A percentile compares a stretch with the other conserved stretches of the same genome.
These are phyloP conservation scores for Aspergillus cavernicola DNA, from an alignment of 495 filamentous ascomycete genomes.

Conservation along the genomic window DNA sequence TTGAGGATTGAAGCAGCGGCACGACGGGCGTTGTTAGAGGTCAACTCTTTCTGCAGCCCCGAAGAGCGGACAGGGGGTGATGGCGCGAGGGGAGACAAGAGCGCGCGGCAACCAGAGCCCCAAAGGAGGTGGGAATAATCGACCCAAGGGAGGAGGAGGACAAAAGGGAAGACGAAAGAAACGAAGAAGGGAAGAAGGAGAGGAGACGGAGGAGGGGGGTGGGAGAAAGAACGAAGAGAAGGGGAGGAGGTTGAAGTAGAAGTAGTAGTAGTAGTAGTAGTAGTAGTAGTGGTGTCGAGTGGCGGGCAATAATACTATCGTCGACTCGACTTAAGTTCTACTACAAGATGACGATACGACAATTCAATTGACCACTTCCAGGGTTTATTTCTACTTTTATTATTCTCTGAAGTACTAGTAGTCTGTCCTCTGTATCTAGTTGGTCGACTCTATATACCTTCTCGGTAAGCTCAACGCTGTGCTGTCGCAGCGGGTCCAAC, in stretches of 20 bases:
- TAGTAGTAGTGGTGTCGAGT: background rate
- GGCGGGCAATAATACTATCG: background rate
- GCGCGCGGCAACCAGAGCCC: constrained; percentile 15
- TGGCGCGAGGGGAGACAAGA: constrained; percentile 19
- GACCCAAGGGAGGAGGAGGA: constrained; percentile 19
- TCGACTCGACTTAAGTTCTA: background rate
- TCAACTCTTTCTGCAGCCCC: constrained; percentile 14
- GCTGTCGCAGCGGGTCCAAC: no score
- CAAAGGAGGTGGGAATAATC: constrained; percentile 14
- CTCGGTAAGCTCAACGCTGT: no score
- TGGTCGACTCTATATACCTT: no score
- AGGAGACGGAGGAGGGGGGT: background rate
- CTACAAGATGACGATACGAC: no score
- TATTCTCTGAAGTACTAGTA: no score
- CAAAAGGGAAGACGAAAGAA: constrained; percentile 11
- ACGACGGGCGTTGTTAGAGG: constrained; percentile 15
- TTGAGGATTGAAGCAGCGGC: constrained; percentile 7
- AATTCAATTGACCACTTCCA: no score
- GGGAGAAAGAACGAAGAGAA: constrained; percentile 1
- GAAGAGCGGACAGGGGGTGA: constrained; percentile 18
- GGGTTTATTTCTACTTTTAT: no score
- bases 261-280: background rate
- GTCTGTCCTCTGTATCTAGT: no score
- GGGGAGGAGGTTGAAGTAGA: background rate
- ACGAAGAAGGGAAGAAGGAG: constrained; percentile 5